Evolutionary conservation across 345 rosid genomes (phyloP).

Genomic region (Hypericum androsaemum): DNA sequence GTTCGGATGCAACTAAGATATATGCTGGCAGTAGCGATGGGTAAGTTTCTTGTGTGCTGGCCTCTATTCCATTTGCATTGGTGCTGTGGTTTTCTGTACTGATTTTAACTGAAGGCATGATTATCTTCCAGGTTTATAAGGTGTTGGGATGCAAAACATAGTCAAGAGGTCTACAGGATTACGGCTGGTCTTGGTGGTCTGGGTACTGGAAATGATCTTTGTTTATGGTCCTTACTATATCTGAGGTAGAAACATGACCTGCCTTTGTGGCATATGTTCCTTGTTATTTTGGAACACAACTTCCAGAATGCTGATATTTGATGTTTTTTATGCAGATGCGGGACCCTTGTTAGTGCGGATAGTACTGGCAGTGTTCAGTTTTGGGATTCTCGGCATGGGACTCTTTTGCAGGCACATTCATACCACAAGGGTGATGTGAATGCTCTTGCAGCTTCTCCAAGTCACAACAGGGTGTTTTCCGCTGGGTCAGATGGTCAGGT

Average conservation of each 20-base stretch:
- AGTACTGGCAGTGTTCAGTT: constrained; percentile 88
- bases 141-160: constrained; percentile 72
- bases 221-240: constrained; percentile 80
- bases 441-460: constrained; percentile 75
- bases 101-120: neutral
- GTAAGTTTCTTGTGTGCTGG: constrained; percentile 32
- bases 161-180: constrained; percentile 68
- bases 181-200: constrained; percentile 77
- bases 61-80: neutral
- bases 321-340: constrained; percentile 36
- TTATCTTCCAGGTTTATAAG: constrained; percentile 58
- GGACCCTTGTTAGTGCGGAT: constrained; percentile 86
- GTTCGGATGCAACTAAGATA: constrained; percentile 44
- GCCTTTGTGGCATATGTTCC: neutral
- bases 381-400: constrained; percentile 84
- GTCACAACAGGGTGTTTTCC: constrained; percentile 78
- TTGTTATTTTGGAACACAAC: neutral
- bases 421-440: constrained; percentile 83
- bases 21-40: constrained; percentile 93
- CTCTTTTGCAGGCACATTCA: constrained; percentile 69
- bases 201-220: constrained; percentile 54
- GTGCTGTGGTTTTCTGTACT: neutral
- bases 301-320: constrained; percentile 10
- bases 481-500: constrained; percentile 98
- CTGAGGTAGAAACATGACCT: constrained; percentile 41